These are phyloP conservation scores for Colletotrichum higginsianum DNA, from an alignment of 2,329 filamentous ascomycete genomes.

Conservation along the genomic window DNA sequence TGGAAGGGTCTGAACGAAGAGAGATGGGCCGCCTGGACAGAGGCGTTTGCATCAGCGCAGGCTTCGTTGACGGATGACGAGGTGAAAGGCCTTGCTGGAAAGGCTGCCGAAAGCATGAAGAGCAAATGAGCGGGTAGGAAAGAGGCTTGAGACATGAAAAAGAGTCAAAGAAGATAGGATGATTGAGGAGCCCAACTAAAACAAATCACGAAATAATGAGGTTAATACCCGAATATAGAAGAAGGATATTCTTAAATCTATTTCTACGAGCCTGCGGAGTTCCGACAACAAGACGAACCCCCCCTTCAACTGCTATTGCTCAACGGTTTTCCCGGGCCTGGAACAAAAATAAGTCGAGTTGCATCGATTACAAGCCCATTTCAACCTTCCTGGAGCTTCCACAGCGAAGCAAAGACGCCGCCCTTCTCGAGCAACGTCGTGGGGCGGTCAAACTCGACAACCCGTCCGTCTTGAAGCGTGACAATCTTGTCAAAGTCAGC, in stretches of 20 bases:
- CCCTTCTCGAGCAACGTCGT: slow-evolving; percentile 19
- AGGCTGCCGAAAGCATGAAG: slow-evolving; percentile 31
- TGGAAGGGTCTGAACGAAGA: slow-evolving; percentile 50
- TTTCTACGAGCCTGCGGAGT: no score
- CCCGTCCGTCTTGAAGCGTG: slow-evolving; percentile 23
- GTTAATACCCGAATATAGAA: neutral
- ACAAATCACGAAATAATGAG: neutral
- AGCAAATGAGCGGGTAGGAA: neutral
- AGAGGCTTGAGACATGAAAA: no score
- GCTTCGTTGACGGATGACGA: slow-evolving; percentile 4
- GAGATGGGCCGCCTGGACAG: slow-evolving; percentile 47
- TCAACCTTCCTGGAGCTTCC: slow-evolving; percentile 28
- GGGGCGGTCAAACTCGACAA: slow-evolving; percentile 21
- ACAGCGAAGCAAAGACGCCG: slow-evolving; percentile 23
- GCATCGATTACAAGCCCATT: no score
- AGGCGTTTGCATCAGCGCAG: slow-evolving; percentile 38
- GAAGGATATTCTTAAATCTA: neutral
- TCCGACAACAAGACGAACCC: neutral
- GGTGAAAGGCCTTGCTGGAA: neutral
- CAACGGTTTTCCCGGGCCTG: no score
- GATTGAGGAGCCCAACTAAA: neutral
- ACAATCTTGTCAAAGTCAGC: slow-evolving; percentile 66
- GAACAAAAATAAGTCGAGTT: no score
- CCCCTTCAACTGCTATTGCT: no score
- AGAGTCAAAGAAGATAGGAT: neutral